These are phyloP conservation scores for Pulchroboletus neoregius DNA, from an alignment of 1,284 basidiomycete species.

Conservation along the genomic window DNA sequence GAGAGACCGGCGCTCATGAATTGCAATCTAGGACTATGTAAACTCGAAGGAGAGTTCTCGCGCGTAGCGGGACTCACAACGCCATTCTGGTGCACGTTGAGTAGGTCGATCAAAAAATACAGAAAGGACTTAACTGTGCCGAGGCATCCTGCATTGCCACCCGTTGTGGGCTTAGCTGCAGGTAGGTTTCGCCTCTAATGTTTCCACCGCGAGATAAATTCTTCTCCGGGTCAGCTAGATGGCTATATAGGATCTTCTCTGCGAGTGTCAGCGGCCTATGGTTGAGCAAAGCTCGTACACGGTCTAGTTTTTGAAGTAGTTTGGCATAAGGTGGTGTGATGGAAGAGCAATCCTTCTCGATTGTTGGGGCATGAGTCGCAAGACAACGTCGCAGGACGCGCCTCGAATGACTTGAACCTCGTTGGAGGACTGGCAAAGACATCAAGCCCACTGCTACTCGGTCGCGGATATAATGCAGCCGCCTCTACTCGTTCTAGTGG, in stretches of 20 bases:
- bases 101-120: constrained; percentile 1
- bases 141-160: constrained; percentile 99
- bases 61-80: constrained; percentile 44
- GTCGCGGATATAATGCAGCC: background rate
- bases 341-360: constrained; percentile 68
- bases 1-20: constrained; percentile 97
- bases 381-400: constrained; percentile 34
- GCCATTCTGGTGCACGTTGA: constrained; percentile 60
- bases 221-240: constrained; percentile 79
- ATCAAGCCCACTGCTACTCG: constrained; percentile 8
- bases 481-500: too few relatives aligned
- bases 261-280: constrained; percentile 81
- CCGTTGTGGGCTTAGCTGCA: constrained; percentile 88
- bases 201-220: constrained; percentile 63
- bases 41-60: constrained; percentile 3
- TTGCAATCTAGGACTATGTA: constrained; percentile 65
- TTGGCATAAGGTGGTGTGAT: constrained; percentile 87
- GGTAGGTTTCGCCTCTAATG: constrained; percentile 84
- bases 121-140: constrained; percentile 69
- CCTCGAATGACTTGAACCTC: constrained; percentile 9
- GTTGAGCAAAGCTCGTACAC: constrained; percentile 68
- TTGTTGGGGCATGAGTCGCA: constrained; percentile 51
- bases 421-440: constrained; percentile 21
- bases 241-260: constrained; percentile 98
- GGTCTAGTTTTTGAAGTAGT: constrained; percentile 72